Percentiles rank a stretch among this genome's conserved stretches.
Evolutionary conservation across 495 filamentous ascomycete genomes (phyloP).

Genomic region (Penicillium turbatum): DNA sequence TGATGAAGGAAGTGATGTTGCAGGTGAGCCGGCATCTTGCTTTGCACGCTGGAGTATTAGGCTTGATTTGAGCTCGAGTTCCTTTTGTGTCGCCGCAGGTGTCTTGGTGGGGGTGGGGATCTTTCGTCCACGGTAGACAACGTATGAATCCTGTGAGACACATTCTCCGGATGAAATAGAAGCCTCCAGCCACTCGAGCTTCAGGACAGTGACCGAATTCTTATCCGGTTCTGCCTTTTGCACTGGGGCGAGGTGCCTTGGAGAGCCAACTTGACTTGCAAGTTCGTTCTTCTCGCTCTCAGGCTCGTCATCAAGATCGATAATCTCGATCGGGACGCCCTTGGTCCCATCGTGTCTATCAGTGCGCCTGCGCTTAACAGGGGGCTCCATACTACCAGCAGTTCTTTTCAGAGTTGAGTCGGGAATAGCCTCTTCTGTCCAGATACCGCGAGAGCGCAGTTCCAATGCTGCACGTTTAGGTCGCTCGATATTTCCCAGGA

Average conservation of each 20-base stretch:
- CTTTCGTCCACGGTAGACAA: slow-evolving; percentile 58
- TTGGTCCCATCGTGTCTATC: not conserved
- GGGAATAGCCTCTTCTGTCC: slow-evolving; percentile 49
- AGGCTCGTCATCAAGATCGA: slow-evolving; percentile 32
- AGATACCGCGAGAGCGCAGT: slow-evolving; percentile 60
- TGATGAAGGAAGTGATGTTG: slow-evolving; percentile 7
- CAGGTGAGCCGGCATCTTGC: slow-evolving; percentile 38
- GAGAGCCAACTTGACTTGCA: slow-evolving; percentile 4
- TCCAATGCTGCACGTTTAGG: slow-evolving; percentile 72
- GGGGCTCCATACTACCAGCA: slow-evolving; percentile 5
- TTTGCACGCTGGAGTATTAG: slow-evolving; percentile 52
- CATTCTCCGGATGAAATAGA: slow-evolving; percentile 51
- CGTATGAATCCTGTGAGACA: slow-evolving; percentile 57
- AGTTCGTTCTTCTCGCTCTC: slow-evolving; percentile 28
- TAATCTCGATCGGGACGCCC: slow-evolving; percentile 10
- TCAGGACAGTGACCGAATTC: slow-evolving; percentile 61
- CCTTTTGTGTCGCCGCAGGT: not conserved
- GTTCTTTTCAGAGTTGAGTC: not conserved
- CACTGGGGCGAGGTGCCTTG: slow-evolving; percentile 7
- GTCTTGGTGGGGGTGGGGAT: slow-evolving; percentile 7
- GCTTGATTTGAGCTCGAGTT: slow-evolving; percentile 7
- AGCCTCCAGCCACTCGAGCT: slow-evolving; percentile 68
- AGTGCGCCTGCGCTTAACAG: slow-evolving; percentile 25
- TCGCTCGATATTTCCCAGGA: slow-evolving; percentile 67
- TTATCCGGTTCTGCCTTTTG: not conserved